Evolutionary conservation across 129 eudicot genomes (phyloP).

Genomic region (Lonicera japonica): DNA sequence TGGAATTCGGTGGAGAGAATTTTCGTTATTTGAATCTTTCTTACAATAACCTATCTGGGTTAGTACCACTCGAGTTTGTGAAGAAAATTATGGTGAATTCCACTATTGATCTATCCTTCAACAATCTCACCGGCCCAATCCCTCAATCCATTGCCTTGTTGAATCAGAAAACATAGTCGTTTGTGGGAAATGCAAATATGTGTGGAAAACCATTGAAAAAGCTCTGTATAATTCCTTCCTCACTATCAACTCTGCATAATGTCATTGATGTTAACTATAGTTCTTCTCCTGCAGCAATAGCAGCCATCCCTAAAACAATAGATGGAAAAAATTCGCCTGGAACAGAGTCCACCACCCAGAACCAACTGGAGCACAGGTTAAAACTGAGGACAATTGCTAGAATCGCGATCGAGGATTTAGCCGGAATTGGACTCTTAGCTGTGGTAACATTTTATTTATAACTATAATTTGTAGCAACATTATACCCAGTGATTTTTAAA

Average conservation of each 20-base stretch:
- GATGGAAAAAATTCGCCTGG: constrained; percentile 21
- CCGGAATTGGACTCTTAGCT: constrained; percentile 49
- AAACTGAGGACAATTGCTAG: constrained; percentile 43
- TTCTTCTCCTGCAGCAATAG: constrained; percentile 76
- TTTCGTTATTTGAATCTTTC: constrained; percentile 67
- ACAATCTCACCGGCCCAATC: constrained; percentile 61
- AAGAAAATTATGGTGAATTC: constrained; percentile 38
- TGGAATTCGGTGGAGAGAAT: constrained; percentile 49
- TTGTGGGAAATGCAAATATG: constrained; percentile 51
- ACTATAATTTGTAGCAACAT: too few relatives aligned
- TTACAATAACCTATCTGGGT: constrained; percentile 54
- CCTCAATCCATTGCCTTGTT: constrained; percentile 34
- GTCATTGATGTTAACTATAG: constrained; percentile 23
- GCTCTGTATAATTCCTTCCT: too few relatives aligned
- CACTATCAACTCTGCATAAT: constrained; percentile 53
- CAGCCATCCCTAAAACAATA: constrained; percentile 39
- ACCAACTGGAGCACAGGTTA: constrained; percentile 16
- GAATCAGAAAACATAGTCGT: constrained; percentile 43
- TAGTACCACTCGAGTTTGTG: constrained; percentile 32
- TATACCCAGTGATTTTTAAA: too few relatives aligned
- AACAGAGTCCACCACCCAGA: constrained; percentile 14
- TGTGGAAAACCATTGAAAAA: constrained; percentile 76
- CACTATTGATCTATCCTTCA: constrained; percentile 66
- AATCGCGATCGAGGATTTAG: constrained; percentile 58
- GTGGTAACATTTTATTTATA: too few relatives aligned